phyloP scores from a whole-genome alignment of 495 filamentous ascomycete genomes.

The Neurospora sp. region DNA sequence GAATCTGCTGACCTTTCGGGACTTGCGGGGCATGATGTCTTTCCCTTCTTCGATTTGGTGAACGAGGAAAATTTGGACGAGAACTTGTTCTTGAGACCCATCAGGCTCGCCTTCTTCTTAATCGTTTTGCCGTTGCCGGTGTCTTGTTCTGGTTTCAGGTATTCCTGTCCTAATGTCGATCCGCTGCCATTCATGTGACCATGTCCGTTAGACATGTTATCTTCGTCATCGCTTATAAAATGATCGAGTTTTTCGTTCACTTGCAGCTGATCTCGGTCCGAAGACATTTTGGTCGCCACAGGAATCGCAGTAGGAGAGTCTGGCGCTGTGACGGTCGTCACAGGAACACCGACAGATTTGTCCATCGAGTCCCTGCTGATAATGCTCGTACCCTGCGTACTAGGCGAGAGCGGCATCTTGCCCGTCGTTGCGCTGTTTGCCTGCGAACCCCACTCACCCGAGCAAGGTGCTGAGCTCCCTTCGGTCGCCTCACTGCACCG shows the following conservation, averaged over 20 bases:
- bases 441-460: constrained; percentile 43
- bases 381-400: constrained; percentile 48
- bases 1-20: neutral
- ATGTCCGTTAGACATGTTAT: neutral
- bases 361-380: constrained; percentile 41
- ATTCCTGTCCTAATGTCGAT: neutral
- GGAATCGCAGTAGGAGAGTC: constrained; percentile 23
- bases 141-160: neutral
- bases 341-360: constrained; percentile 29
- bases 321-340: constrained; percentile 27
- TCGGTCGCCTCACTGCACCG: constrained; percentile 44
- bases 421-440: constrained; percentile 46
- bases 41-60: neutral
- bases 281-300: constrained; percentile 11
- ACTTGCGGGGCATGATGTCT: neutral
- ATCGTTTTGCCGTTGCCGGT: constrained; percentile 21
- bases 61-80: neutral
- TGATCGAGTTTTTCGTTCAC: neutral
- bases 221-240: neutral
- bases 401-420: constrained; percentile 48
- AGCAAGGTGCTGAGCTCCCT: constrained; percentile 36
- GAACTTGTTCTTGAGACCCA: constrained; percentile 7
- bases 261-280: neutral
- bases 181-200: constrained; percentile 3
- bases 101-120: constrained; percentile 39